Evolutionary conservation across 2,329 filamentous ascomycete species (phyloP).

Genomic region (Knufia fluminis): DNA sequence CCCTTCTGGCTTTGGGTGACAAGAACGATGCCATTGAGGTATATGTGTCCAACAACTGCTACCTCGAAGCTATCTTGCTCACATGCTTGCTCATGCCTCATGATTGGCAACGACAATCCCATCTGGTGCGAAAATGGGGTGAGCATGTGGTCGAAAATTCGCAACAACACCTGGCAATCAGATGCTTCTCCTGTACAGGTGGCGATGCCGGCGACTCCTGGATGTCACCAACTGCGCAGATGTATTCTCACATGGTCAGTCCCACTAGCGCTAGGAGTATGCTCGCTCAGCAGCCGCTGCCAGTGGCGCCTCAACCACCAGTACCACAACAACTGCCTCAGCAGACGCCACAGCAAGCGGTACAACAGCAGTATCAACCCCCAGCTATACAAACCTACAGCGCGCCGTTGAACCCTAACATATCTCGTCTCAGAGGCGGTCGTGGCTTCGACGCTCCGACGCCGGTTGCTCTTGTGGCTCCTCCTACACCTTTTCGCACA

Average conservation of each 20-base stretch:
- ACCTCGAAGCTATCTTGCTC: conserved; percentile 85
- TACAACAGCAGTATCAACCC: conserved; percentile 2
- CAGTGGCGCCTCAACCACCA: not conserved
- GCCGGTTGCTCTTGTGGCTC: conserved; percentile 35
- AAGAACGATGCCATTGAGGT: conserved; percentile 92
- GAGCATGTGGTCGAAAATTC: conserved; percentile 80
- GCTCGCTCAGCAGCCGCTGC: conserved; percentile 11
- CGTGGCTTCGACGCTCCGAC: conserved; percentile 44
- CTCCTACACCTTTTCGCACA: conserved; percentile 21
- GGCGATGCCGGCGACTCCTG: conserved; percentile 77
- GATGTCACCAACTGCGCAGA: conserved; percentile 71
- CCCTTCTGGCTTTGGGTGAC: conserved; percentile 86
- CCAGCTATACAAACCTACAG: not conserved
- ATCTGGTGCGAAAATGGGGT: conserved; percentile 88
- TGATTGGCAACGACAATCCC: conserved; percentile 85
- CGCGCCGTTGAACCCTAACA: conserved; percentile 19
- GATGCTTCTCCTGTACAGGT: conserved; percentile 86
- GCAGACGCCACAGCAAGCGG: not conserved
- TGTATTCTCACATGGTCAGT: conserved; percentile 39
- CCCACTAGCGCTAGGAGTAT: conserved; percentile 31
- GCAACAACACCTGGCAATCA: conserved; percentile 80
- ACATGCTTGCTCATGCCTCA: conserved; percentile 71
- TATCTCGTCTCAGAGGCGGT: conserved; percentile 20
- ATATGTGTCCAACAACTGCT: conserved; percentile 82
- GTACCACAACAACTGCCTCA: not conserved